Percentiles rank a stretch among this genome's conserved stretches.
phyloP scores from a whole-genome alignment of 768 basidiomycete genomes.

The Strobilomyces confusus region DNA sequence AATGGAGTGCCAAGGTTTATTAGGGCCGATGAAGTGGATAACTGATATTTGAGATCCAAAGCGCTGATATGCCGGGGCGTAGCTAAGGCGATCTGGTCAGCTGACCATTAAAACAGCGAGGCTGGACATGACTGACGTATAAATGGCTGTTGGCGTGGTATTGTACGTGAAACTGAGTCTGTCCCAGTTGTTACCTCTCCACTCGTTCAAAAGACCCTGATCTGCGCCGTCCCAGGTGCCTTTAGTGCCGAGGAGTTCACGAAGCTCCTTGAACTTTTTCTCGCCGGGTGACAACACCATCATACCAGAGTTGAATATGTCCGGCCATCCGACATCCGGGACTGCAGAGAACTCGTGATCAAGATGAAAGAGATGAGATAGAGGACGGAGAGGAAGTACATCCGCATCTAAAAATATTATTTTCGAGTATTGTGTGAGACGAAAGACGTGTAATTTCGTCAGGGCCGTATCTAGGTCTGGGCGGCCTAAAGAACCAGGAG shows the following conservation, averaged over 20 bases:
- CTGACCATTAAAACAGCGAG: constrained; percentile 23
- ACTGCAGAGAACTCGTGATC: constrained; percentile 86
- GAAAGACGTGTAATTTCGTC: constrained; percentile 95
- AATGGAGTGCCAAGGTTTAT: constrained; percentile 90
- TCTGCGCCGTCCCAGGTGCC: constrained; percentile 99
- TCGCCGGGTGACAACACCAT: constrained; percentile 81
- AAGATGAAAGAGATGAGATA: constrained; percentile 88
- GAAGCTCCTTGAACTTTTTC: constrained; percentile 76
- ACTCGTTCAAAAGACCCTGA: constrained; percentile 96
- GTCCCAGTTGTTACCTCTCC: constrained; percentile 84
- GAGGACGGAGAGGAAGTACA: constrained; percentile 79
- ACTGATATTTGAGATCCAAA: constrained; percentile 84
- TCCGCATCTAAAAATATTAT: constrained; percentile 92
- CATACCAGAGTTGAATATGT: constrained; percentile 98
- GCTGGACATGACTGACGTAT: constrained; percentile 64
- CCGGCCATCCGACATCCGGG: constrained; percentile 98
- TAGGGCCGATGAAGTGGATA: constrained; percentile 92
- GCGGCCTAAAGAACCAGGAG: constrained; percentile 58
- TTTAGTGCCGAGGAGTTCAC: constrained; percentile 63
- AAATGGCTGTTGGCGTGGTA: constrained; percentile 94
- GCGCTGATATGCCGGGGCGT: constrained; percentile 94
- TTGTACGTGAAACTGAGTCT: constrained; percentile 97
- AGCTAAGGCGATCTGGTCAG: constrained; percentile 46
- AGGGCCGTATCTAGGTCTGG: constrained; percentile 90
- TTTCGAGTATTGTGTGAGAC: constrained; percentile 81